Percentiles rank a stretch among this genome's conserved stretches.
Conservation (phyloP, 371 early-diverging fungal genomes). For the Apophysomyces sp. region DNA sequence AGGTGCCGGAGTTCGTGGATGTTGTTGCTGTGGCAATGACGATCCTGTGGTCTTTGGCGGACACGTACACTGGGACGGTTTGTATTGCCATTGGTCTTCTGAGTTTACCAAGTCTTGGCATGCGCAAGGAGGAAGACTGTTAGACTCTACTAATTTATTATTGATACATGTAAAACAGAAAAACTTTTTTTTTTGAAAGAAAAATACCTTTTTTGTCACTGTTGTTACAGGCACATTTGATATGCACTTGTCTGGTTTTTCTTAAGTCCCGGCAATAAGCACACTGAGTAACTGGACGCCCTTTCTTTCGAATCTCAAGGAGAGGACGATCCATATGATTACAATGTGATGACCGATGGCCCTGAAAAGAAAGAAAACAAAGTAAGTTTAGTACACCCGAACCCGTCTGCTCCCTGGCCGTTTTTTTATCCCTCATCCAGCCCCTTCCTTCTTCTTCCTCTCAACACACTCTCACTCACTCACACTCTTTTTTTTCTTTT, state of each 20-base stretch:
- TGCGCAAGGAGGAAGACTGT: background rate
- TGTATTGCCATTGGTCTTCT: conserved; percentile 1
- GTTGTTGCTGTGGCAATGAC: background rate
- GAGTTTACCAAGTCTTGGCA: conserved; percentile 3
- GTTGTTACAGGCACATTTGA: conserved; percentile 65
- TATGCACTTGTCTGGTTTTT: conserved; percentile 72
- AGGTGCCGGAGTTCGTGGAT: background rate
- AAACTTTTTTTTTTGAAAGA: background rate
- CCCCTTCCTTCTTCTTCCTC: background rate
- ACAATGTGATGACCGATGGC: conserved; percentile 67
- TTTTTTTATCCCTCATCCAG: background rate
- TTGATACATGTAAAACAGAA: no score
- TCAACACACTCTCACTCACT: background rate
- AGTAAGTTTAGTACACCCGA: conserved; percentile 7
- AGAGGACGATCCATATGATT: conserved; percentile 65
- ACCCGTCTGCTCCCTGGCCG: background rate
- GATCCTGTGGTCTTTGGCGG: conserved; percentile 4
- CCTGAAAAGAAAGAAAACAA: conserved; percentile 29
- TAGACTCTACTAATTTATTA: background rate
- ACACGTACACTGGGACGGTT: background rate
- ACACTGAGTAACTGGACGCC: conserved; percentile 81
- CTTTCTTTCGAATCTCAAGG: conserved; percentile 73
- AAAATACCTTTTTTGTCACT: conserved; percentile 38
- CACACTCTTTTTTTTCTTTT: background rate
- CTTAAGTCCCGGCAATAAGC: conserved; percentile 73